Conservation (phyloP, 176 grass and related monocot species). For the Zoysia japonica region DNA sequence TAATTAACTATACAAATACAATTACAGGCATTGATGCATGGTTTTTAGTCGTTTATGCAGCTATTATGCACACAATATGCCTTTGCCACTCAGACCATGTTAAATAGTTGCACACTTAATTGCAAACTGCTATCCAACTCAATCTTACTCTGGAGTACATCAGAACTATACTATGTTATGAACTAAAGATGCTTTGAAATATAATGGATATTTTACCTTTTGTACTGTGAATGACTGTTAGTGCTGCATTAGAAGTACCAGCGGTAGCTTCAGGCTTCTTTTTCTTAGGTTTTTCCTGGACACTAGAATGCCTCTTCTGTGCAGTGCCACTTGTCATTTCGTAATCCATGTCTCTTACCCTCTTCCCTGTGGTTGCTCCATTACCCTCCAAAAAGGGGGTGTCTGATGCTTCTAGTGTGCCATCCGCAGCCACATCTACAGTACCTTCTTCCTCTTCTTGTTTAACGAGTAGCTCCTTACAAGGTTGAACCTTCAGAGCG, state of each 20-base stretch:
- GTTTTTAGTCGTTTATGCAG: too few species aligned
- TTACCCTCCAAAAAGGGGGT: not conserved
- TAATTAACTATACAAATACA: too few species aligned
- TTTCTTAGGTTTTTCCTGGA: slow-evolving; percentile 20
- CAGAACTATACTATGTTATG: slow-evolving; percentile 4
- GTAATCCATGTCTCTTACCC: slow-evolving; percentile 1
- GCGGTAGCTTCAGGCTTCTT: not conserved
- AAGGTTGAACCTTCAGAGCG: slow-evolving; percentile 39
- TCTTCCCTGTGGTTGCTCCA: slow-evolving; percentile 17
- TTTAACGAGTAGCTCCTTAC: slow-evolving; percentile 1
- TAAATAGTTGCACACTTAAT: too few species aligned
- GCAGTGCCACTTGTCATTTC: not conserved
- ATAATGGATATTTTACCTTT: slow-evolving; percentile 32
- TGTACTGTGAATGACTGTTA: slow-evolving; percentile 5
- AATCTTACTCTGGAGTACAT: slow-evolving; percentile 1
- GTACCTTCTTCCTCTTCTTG: slow-evolving; percentile 24
- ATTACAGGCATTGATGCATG: too few species aligned
- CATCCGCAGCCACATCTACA: not conserved
- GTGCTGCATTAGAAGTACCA: slow-evolving; percentile 28
- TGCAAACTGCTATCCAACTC: too few species aligned
- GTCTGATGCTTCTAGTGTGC: slow-evolving; percentile 10
- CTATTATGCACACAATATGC: too few species aligned
- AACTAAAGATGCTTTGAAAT: not conserved
- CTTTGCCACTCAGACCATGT: too few species aligned
- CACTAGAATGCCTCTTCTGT: slow-evolving; percentile 17